phyloP scores from a whole-genome alignment of 2,329 filamentous ascomycete genomes.

The Cryphonectria japonica region DNA sequence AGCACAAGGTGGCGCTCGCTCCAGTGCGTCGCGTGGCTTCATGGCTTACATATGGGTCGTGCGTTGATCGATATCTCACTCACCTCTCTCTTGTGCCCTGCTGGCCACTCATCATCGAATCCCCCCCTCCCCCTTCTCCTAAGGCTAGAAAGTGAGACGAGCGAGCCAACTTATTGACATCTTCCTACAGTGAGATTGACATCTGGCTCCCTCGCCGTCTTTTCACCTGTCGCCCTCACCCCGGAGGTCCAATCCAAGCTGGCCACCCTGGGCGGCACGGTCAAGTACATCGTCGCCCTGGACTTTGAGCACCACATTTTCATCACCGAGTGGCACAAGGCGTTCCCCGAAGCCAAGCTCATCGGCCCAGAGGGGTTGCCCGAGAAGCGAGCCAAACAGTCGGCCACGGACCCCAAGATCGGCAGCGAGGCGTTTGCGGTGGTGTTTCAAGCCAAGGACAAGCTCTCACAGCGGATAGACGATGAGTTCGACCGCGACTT shows the following conservation, averaged over 20 bases:
- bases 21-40: background rate
- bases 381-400: slow-evolving; percentile 73
- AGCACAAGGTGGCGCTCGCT: background rate
- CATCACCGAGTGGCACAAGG: slow-evolving; percentile 79
- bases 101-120: background rate
- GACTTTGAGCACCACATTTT: slow-evolving; percentile 97
- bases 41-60: background rate
- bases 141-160: background rate
- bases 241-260: slow-evolving; percentile 69
- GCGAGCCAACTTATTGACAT: background rate
- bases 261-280: slow-evolving; percentile 65
- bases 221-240: slow-evolving; percentile 88
- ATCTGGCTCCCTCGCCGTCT: slow-evolving; percentile 80
- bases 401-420: slow-evolving; percentile 58
- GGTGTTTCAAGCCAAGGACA: slow-evolving; percentile 65
- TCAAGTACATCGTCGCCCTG: slow-evolving; percentile 83
- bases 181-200: slow-evolving; percentile 69
- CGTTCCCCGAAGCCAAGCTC: slow-evolving; percentile 77
- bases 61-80: background rate
- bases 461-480: slow-evolving; percentile 58
- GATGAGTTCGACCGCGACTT: slow-evolving; percentile 87
- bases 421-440: slow-evolving; percentile 63
- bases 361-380: slow-evolving; percentile 82
- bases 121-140: too few species aligned
- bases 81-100: background rate